phyloP scores from a whole-genome alignment of 495 filamentous ascomycete genomes.

The Opeltia flavorubescens region DNA sequence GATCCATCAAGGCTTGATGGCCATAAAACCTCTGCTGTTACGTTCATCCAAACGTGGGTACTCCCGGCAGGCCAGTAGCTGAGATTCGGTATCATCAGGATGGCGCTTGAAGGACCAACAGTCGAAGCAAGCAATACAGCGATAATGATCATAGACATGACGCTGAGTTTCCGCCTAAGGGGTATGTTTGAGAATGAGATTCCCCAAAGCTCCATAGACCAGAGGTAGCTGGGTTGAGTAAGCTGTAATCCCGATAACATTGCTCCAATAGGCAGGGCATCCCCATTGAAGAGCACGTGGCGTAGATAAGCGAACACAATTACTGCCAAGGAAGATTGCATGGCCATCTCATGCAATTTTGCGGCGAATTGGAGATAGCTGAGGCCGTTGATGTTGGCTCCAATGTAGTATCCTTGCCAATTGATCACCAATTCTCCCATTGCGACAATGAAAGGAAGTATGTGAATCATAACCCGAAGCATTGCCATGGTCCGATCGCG shows the following conservation, averaged over 20 bases:
- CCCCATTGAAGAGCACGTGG: slow-evolving; percentile 3
- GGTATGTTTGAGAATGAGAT: not conserved
- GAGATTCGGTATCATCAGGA: slow-evolving; percentile 11
- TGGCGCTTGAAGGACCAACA: slow-evolving; percentile 15
- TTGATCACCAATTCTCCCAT: slow-evolving; percentile 4
- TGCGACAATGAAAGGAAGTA: not conserved
- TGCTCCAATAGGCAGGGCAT: slow-evolving; percentile 11
- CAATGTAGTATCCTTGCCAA: slow-evolving; percentile 7
- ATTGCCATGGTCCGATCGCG: not conserved
- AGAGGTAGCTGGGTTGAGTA: slow-evolving; percentile 11
- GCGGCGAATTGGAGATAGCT: slow-evolving; percentile 13
- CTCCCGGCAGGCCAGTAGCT: slow-evolving; percentile 14
- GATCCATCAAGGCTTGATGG: slow-evolving; percentile 1
- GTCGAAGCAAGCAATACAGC: slow-evolving; percentile 3
- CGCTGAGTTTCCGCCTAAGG: not conserved
- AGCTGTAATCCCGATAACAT: slow-evolving; percentile 13
- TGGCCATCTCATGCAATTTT: slow-evolving; percentile 14
- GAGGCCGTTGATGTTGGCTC: slow-evolving; percentile 5
- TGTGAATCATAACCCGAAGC: not conserved
- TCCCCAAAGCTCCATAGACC: slow-evolving; percentile 17
- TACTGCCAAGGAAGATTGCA: slow-evolving; percentile 12
- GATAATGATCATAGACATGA: not conserved
- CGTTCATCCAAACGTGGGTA: slow-evolving; percentile 12
- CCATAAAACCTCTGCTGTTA: not conserved
- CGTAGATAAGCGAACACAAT: slow-evolving; percentile 13